Percentiles rank a stretch among this genome's conserved stretches.
Evolutionary conservation across 129 eudicot genomes (phyloP).

Genomic region (Centaurea solstitialis): DNA sequence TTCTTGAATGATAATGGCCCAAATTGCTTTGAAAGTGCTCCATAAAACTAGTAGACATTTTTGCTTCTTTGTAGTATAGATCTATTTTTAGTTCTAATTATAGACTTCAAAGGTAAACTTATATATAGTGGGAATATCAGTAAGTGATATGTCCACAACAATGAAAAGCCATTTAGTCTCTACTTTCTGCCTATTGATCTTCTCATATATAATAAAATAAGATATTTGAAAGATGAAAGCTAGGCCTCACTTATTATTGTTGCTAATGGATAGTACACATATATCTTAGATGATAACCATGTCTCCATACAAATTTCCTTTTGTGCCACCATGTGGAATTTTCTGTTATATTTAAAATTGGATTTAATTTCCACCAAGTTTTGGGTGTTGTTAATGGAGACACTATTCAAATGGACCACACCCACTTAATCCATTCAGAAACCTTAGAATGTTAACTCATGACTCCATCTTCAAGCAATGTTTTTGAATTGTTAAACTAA

Average conservation of each 20-base stretch:
- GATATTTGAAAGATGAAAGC: neutral
- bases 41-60: conserved; percentile 34
- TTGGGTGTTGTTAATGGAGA: neutral
- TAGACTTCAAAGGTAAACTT: conserved; percentile 8
- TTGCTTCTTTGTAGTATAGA: neutral
- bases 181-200: neutral
- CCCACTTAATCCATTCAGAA: too few species aligned
- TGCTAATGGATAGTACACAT: too few species aligned
- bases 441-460: too few species aligned
- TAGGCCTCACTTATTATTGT: neutral
- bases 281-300: neutral
- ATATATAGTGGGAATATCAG: conserved; percentile 12
- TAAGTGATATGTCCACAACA: conserved; percentile 25
- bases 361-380: conserved; percentile 17
- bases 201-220: neutral
- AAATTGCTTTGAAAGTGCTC: conserved; percentile 23
- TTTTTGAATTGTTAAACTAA: too few species aligned
- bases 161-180: neutral
- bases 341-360: neutral
- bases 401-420: too few species aligned
- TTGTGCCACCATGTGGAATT: conserved; percentile 18
- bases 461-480: too few species aligned
- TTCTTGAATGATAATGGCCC: conserved; percentile 41
- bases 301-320: neutral
- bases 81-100: neutral